Base-by-base conservation (phyloP, 768 basidiomycete species). In the Pisolithus tinctorius region DNA sequence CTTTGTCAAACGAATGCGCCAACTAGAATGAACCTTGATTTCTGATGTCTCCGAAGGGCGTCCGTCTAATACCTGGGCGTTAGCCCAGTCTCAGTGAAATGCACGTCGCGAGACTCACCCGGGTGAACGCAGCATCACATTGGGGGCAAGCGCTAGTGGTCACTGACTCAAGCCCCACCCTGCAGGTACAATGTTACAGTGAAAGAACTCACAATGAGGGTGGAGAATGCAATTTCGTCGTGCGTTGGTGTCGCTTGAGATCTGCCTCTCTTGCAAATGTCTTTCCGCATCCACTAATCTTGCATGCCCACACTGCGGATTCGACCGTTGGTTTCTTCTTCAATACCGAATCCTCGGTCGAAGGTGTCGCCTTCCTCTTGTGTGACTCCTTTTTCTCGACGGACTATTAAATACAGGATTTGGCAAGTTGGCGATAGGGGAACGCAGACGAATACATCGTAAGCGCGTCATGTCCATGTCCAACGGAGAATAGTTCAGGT, bases 241-340 rank as follows among this genome's bases (percentile, higher is more conserved):
- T 89, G 63, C 85, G 74, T 63, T 88, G 87, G 64, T 89, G 87
- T 59, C 87, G 65, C 73, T 88, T 88, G 56, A 89, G 69, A 72
- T 89, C 87, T 14, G 87, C 87, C 67, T 89, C 87, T 48, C 87
- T 77, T 43, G 84, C 86, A 62, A 89, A 89, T 63, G 86, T 80
- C 68, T 88, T 89, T 69, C 80, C 82, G 70, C 87, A 89, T 29
- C 85, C 87, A 61, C 83, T 79, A 63, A 89, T 88, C 65, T 81
- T 81, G 73, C 87, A 89, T 6, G 87, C 85, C 87, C 87, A 89
- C 44, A 82, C 63, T 6, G 79, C 77, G 3, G 80, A 72, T 54
- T 74, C 73, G 11, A 14, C 14, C 34, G 34, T 34, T 3, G 67
- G 59, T 55, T 79, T 80, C 73, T 81, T 81, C 64, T 73, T 74